Conservation (phyloP, 2,329 filamentous ascomycete species). For the Sphaerostilbella broomeana region DNA sequence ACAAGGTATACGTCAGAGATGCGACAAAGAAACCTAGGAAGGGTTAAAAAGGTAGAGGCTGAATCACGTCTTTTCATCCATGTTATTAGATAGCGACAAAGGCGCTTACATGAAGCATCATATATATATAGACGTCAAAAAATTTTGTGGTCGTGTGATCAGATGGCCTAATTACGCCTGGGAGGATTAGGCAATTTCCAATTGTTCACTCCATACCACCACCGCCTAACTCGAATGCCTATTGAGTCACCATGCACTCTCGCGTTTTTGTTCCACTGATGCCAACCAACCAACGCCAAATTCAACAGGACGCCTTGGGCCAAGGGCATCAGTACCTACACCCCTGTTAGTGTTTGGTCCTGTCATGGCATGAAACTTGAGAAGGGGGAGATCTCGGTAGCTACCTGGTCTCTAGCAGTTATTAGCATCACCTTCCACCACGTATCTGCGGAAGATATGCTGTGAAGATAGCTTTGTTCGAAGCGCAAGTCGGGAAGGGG, state of each 20-base stretch:
- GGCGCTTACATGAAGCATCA: constrained; percentile 4
- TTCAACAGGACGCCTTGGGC: constrained; percentile 87
- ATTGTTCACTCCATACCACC: constrained; percentile 95
- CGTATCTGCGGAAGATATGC: constrained; percentile 71
- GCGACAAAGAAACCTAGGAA: not conserved
- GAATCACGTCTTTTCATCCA: constrained; percentile 1
- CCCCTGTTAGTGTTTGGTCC: not conserved
- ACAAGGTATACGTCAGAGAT: not conserved
- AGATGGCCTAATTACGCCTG: constrained; percentile 8
- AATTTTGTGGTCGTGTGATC: not conserved
- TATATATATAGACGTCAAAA: constrained; percentile 2
- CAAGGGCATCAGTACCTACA: constrained; percentile 74
- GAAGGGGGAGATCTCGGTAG: not conserved
- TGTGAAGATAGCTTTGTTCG: constrained; percentile 95
- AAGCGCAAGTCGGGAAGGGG: constrained; percentile 85
- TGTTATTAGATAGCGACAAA: constrained; percentile 5
- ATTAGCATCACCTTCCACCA: constrained; percentile 78
- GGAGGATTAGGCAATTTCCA: constrained; percentile 65
- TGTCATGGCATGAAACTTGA: too few relatives aligned
- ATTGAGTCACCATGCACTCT: constrained; percentile 68
- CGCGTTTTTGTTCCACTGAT: constrained; percentile 76
- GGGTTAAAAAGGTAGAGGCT: constrained; percentile 2
- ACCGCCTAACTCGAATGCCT: constrained; percentile 72
- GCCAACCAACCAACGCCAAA: constrained; percentile 77
- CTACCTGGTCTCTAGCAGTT: constrained; percentile 81